Percentiles rank a stretch among this genome's conserved stretches.
phyloP scores from a whole-genome alignment of 2,329 filamentous ascomycete species.

The Verticillium klebahnii region DNA sequence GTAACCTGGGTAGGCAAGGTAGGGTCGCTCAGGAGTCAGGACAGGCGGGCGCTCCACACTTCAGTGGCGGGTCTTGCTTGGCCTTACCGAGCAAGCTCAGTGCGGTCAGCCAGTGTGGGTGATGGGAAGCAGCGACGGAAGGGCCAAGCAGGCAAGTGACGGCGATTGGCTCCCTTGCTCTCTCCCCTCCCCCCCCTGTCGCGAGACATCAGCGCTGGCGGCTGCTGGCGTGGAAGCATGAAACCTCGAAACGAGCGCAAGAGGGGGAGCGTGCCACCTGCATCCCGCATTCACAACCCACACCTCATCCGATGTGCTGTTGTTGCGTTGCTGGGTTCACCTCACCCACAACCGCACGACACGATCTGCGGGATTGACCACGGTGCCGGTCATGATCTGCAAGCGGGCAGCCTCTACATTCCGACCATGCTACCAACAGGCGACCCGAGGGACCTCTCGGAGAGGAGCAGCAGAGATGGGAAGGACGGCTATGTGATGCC shows the following conservation, averaged over 20 bases:
- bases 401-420: neutral
- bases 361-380: neutral
- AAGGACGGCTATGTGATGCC: neutral
- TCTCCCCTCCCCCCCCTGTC: neutral
- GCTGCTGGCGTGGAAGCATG: conserved; percentile 4
- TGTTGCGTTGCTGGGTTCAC: neutral
- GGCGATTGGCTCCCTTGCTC: neutral
- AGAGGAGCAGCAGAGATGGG: neutral
- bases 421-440: neutral
- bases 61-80: neutral
- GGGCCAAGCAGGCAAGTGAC: neutral
- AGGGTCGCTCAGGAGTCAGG: neutral
- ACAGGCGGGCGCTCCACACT: neutral
- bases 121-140: neutral
- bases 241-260: conserved; percentile 3
- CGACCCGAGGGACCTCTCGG: neutral
- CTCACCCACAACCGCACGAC: neutral
- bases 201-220: neutral
- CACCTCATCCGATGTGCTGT: neutral
- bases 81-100: neutral
- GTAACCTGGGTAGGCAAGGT: neutral
- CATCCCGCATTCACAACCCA: neutral
- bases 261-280: neutral
- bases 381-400: neutral
- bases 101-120: neutral